A percentile compares a stretch with the other conserved stretches of the same genome.
These are phyloP conservation scores for Zopfia rhizophila DNA, from an alignment of 2,329 filamentous ascomycete genomes.

Conservation along the genomic window DNA sequence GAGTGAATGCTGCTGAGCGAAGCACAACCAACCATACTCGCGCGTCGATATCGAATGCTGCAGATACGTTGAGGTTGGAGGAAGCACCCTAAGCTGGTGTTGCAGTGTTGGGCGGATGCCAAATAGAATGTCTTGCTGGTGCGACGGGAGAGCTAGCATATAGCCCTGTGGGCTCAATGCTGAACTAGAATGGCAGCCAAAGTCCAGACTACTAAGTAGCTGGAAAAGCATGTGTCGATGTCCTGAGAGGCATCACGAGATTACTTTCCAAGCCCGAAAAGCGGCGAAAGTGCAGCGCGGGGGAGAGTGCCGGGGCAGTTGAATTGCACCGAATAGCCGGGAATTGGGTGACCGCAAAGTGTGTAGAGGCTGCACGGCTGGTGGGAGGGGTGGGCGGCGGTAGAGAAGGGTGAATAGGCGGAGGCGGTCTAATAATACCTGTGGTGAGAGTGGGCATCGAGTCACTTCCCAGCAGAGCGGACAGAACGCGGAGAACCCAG, in stretches of 20 bases:
- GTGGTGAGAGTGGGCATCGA: conserved; percentile 8
- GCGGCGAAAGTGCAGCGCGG: conserved; percentile 5
- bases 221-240: conserved; percentile 29
- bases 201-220: conserved; percentile 14
- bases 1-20: conserved; percentile 22
- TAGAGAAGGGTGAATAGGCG: conserved; percentile 22
- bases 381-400: conserved; percentile 7
- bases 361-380: conserved; percentile 10
- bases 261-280: conserved; percentile 9
- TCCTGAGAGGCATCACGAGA: conserved; percentile 24
- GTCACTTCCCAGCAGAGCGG: conserved; percentile 14
- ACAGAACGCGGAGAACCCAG: conserved; percentile 39
- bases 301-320: conserved; percentile 6
- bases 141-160: conserved; percentile 24
- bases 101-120: conserved; percentile 8
- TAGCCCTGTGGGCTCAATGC: conserved; percentile 23
- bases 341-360: conserved; percentile 12
- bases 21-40: conserved; percentile 42
- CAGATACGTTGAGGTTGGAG: conserved; percentile 13
- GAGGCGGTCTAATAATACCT: conserved; percentile 39
- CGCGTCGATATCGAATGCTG: conserved; percentile 17
- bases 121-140: conserved; percentile 19
- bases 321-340: conserved; percentile 23
- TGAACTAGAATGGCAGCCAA: conserved; percentile 21
- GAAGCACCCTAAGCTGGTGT: conserved; percentile 15